These are phyloP conservation scores for Citeromyces hawaiiensis DNA, from an alignment of 1,139 yeast species.

Conservation along the genomic window DNA sequence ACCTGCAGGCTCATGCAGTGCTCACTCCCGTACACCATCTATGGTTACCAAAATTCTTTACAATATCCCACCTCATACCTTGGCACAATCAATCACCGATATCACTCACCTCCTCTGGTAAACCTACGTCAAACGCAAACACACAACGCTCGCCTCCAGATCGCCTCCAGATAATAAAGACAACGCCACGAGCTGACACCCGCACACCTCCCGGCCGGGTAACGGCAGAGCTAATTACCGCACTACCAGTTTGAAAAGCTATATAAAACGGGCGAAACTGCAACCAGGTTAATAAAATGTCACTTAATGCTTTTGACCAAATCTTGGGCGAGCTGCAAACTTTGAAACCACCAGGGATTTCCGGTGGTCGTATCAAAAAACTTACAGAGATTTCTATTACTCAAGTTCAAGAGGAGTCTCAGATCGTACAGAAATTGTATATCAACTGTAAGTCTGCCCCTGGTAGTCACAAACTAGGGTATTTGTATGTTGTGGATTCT, in stretches of 20 bases:
- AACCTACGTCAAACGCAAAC: too few species aligned
- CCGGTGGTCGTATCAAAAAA: slow-evolving; percentile 87
- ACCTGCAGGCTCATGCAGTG: too few species aligned
- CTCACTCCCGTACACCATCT: too few species aligned
- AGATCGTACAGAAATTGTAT: slow-evolving; percentile 43
- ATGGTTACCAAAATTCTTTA: too few species aligned
- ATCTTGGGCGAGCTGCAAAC: slow-evolving; percentile 62
- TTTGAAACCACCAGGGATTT: slow-evolving; percentile 84
- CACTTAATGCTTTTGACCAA: slow-evolving; percentile 46
- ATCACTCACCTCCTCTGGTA: too few species aligned
- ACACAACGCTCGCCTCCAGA: too few species aligned
- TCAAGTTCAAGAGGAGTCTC: slow-evolving; percentile 47
- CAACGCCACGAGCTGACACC: too few species aligned
- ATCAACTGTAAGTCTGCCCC: slow-evolving; percentile 67
- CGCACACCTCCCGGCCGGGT: not conserved
- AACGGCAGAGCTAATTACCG: not conserved
- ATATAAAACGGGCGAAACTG: not conserved
- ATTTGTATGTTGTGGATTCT: slow-evolving; percentile 84
- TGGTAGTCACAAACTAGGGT: slow-evolving; percentile 76
- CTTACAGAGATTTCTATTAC: slow-evolving; percentile 67
- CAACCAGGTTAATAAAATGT: not conserved
- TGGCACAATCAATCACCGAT: too few species aligned
- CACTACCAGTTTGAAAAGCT: not conserved
- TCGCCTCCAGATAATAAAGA: too few species aligned
- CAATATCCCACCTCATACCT: too few species aligned